phyloP scores from a whole-genome alignment of 2,329 filamentous ascomycete species.

The Periconia macrospinosa region DNA sequence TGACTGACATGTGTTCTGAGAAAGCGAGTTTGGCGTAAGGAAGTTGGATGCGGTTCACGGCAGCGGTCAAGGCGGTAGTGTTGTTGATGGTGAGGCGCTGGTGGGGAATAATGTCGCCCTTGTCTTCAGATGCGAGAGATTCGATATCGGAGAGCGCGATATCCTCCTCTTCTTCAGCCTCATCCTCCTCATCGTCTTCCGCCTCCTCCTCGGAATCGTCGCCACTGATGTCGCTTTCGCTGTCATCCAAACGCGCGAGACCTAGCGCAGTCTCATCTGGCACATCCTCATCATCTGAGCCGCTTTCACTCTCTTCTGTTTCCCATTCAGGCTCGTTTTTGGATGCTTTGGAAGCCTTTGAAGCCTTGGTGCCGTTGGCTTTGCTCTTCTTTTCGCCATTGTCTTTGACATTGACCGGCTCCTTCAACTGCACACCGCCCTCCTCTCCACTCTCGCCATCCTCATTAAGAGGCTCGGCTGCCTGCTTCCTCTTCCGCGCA shows the following conservation, averaged over 20 bases:
- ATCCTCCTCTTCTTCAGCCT: slow-evolving; percentile 79
- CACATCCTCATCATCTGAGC: slow-evolving; percentile 34
- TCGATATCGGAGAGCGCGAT: slow-evolving; percentile 88
- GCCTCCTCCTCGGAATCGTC: slow-evolving; percentile 51
- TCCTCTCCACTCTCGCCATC: slow-evolving; percentile 22
- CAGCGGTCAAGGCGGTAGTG: slow-evolving; percentile 77
- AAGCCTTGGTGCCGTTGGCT: slow-evolving; percentile 32
- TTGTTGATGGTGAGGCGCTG: slow-evolving; percentile 98
- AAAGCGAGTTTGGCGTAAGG: slow-evolving; percentile 74
- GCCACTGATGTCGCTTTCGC: slow-evolving; percentile 31
- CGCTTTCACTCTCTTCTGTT: slow-evolving; percentile 43
- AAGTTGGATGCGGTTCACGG: slow-evolving; percentile 77
- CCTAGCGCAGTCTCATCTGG: slow-evolving; percentile 16
- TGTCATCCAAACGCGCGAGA: slow-evolving; percentile 41
- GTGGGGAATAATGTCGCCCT: slow-evolving; percentile 84
- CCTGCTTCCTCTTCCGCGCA: slow-evolving; percentile 53
- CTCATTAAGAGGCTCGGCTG: slow-evolving; percentile 21
- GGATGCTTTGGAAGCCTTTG: slow-evolving; percentile 24
- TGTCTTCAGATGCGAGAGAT: slow-evolving; percentile 75
- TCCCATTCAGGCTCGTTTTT: slow-evolving; percentile 44
- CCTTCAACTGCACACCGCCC: slow-evolving; percentile 33
- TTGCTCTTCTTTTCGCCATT: slow-evolving; percentile 36
- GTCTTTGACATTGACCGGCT: slow-evolving; percentile 22
- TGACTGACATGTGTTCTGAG: slow-evolving; percentile 77
- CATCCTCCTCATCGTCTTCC: slow-evolving; percentile 60